phyloP scores from a whole-genome alignment of 345 rosid genomes.

The Orychophragmus violaceus region DNA sequence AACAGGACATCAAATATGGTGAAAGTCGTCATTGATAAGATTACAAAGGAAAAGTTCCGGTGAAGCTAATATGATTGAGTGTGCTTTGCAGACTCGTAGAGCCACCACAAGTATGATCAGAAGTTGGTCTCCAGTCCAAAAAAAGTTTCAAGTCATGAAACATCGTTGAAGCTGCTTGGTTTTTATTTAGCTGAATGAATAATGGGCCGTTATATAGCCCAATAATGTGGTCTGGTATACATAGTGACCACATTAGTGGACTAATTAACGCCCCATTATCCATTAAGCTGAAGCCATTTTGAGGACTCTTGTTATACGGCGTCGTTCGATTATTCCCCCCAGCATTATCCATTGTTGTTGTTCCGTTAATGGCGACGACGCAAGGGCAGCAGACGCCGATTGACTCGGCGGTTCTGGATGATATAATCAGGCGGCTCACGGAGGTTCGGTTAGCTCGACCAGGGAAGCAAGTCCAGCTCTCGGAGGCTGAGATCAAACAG shows the following conservation, averaged over 20 bases:
- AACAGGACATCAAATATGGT: not conserved
- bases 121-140: too few relatives aligned
- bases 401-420: conserved; percentile 64
- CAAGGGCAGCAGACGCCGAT: conserved; percentile 43
- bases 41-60: conserved; percentile 68
- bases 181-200: not conserved
- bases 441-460: conserved; percentile 87
- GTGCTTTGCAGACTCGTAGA: conserved; percentile 66
- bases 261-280: conserved; percentile 3
- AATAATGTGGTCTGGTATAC: too few relatives aligned
- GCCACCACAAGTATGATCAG: too few relatives aligned
- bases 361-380: conserved; percentile 48
- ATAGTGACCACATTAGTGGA: not conserved
- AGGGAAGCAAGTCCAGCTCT: conserved; percentile 91
- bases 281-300: not conserved
- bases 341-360: not conserved
- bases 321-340: not conserved
- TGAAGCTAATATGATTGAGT: conserved; percentile 57
- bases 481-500: conserved; percentile 89
- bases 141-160: not conserved
- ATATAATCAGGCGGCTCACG: conserved; percentile 69
- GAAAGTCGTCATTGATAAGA: not conserved
- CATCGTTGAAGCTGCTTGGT: not conserved
- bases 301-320: not conserved
- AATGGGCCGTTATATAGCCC: not conserved